These are phyloP conservation scores for Cyclotella kingstonii DNA, from an alignment of 108 stramenopile species.

Conservation along the genomic window DNA sequence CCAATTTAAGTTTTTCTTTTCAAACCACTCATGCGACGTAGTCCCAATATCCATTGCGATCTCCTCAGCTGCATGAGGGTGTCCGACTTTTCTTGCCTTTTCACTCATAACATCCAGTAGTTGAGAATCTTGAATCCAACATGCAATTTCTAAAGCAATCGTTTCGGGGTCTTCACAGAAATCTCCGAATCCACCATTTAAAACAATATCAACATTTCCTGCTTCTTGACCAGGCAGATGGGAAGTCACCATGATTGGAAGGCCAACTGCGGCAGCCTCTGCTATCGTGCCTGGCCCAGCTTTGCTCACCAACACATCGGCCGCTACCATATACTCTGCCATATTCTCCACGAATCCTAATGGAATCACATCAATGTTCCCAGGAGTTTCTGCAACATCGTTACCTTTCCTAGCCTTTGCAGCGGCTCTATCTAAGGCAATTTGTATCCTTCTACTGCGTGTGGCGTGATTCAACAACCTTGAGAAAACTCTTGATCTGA, in stretches of 20 bases:
- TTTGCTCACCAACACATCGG: conserved; percentile 90
- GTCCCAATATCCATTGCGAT: conserved; percentile 76
- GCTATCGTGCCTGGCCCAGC: conserved; percentile 99
- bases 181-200: conserved; percentile 76
- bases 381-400: conserved; percentile 42
- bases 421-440: conserved; percentile 33
- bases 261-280: conserved; percentile 88
- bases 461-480: conserved; percentile 22
- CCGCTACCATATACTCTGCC: conserved; percentile 95
- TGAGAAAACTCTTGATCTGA: conserved; percentile 31
- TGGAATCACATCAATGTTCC: conserved; percentile 72
- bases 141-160: conserved; percentile 52
- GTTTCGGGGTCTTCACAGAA: conserved; percentile 56
- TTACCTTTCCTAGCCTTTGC: conserved; percentile 31
- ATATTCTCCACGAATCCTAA: conserved; percentile 94
- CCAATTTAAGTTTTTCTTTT: conserved; percentile 45
- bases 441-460: conserved; percentile 38
- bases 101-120: conserved; percentile 54
- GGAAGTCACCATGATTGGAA: conserved; percentile 91
- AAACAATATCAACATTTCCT: conserved; percentile 81
- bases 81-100: conserved; percentile 55
- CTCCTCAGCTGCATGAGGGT: conserved; percentile 79
- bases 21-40: conserved; percentile 60
- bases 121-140: conserved; percentile 66
- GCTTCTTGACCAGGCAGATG: conserved; percentile 87